These are phyloP conservation scores for Mycena sp. DNA, from an alignment of 1,284 basidiomycete genomes.

Conservation along the genomic window DNA sequence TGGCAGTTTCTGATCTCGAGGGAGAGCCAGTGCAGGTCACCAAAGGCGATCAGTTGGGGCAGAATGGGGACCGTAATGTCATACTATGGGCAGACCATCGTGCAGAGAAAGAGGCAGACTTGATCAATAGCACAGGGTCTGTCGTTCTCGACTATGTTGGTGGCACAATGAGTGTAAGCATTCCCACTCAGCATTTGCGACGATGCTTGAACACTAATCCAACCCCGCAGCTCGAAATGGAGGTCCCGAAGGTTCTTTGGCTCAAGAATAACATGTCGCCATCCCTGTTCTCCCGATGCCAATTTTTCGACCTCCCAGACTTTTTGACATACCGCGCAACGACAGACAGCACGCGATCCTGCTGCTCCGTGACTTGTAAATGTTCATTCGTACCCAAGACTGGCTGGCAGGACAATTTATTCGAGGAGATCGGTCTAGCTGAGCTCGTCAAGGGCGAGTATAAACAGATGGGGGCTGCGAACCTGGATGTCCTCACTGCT, in stretches of 20 bases:
- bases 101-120: conserved; percentile 89
- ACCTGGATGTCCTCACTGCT: conserved; percentile 80
- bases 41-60: conserved; percentile 70
- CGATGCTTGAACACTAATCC: background rate
- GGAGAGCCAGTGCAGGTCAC: conserved; percentile 87
- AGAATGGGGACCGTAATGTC: conserved; percentile 80
- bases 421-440: conserved; percentile 82
- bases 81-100: conserved; percentile 96
- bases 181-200: background rate
- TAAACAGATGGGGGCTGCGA: conserved; percentile 80
- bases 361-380: conserved; percentile 96
- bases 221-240: conserved; percentile 87
- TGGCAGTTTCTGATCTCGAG: conserved; percentile 84
- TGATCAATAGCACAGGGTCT: conserved; percentile 89
- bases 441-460: conserved; percentile 77
- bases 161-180: conserved; percentile 92
- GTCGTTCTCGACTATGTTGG: conserved; percentile 95
- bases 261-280: conserved; percentile 89
- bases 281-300: conserved; percentile 80
- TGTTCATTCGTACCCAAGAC: conserved; percentile 91
- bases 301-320: conserved; percentile 98
- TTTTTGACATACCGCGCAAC: conserved; percentile 96
- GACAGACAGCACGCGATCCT: conserved; percentile 80
- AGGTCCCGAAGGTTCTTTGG: conserved; percentile 97
- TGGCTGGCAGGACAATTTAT: conserved; percentile 93